phyloP scores from a whole-genome alignment of 108 stramenopile species.

The Nitzschia palea region DNA sequence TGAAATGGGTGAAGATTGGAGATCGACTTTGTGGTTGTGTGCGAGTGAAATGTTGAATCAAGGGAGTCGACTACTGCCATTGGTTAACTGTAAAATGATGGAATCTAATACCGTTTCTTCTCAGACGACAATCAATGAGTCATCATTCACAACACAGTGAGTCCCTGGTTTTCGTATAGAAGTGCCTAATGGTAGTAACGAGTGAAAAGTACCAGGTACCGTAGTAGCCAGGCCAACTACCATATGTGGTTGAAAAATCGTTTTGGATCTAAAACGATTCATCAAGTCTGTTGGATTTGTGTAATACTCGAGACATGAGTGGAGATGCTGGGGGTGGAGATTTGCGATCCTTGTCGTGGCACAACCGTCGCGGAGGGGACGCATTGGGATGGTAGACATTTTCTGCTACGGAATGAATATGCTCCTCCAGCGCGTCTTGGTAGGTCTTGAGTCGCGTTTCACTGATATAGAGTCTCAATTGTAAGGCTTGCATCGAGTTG shows the following conservation, averaged over 20 bases:
- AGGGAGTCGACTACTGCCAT: no score
- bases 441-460: slow-evolving; percentile 42
- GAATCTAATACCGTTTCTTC: no score
- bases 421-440: slow-evolving; percentile 45
- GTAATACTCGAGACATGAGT: background rate
- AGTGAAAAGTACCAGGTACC: no score
- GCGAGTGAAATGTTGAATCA: no score
- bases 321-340: background rate
- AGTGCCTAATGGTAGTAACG: no score
- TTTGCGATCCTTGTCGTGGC: background rate
- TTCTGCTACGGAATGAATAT: slow-evolving; percentile 37
- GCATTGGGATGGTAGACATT: background rate
- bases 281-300: background rate
- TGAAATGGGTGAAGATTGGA: background rate
- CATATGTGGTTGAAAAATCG: no score
- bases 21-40: no score
- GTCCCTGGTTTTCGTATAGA: no score
- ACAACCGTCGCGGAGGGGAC: background rate
- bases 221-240: background rate
- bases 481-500: slow-evolving; percentile 42
- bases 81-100: no score
- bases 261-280: no score
- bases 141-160: no score
- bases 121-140: no score
- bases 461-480: slow-evolving; percentile 48